Evolutionary conservation across 2,329 filamentous ascomycete genomes (phyloP).

Genomic region (Pseudocercospora macadamiae): DNA sequence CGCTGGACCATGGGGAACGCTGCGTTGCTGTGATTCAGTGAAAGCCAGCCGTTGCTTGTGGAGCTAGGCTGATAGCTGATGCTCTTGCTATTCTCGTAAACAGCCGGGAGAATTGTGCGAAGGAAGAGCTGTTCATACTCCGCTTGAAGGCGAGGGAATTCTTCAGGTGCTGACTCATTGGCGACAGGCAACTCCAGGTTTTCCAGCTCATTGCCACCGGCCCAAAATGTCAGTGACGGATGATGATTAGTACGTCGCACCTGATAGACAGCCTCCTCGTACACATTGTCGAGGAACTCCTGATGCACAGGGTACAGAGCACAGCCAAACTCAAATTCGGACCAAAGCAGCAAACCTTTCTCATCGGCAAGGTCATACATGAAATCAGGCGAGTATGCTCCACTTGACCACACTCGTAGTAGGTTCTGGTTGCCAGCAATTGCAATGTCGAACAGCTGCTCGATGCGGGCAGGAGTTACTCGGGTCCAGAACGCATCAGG

Average conservation of each 20-base stretch:
- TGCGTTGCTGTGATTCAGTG: slow-evolving; percentile 56
- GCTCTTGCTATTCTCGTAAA: slow-evolving; percentile 61
- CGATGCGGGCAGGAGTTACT: slow-evolving; percentile 57
- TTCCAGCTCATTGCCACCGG: slow-evolving; percentile 61
- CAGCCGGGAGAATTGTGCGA: slow-evolving; percentile 56
- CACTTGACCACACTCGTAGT: slow-evolving; percentile 64
- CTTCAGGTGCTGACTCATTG: slow-evolving; percentile 45
- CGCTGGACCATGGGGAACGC: slow-evolving; percentile 54
- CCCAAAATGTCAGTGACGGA: slow-evolving; percentile 47
- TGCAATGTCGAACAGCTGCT: slow-evolving; percentile 57
- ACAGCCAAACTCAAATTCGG: slow-evolving; percentile 65
- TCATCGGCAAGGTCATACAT: slow-evolving; percentile 67
- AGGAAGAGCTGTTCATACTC: slow-evolving; percentile 65
- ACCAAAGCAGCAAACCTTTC: slow-evolving; percentile 64
- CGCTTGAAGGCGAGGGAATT: slow-evolving; percentile 47
- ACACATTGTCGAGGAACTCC: slow-evolving; percentile 59
- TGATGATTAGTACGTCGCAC: slow-evolving; percentile 65
- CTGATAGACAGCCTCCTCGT: slow-evolving; percentile 61
- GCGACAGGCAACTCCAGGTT: slow-evolving; percentile 54
- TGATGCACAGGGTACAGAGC: slow-evolving; percentile 60
- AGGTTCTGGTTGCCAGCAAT: slow-evolving; percentile 65
- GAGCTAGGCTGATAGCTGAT: slow-evolving; percentile 65
- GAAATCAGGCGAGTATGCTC: slow-evolving; percentile 63
- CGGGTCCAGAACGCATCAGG: slow-evolving; percentile 66
- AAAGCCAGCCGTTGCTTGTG: slow-evolving; percentile 62